Evolutionary conservation across 768 basidiomycete genomes (phyloP), one percentile per base, ranked within the genome.

Genomic region (Arthromyces matolae): DNA sequence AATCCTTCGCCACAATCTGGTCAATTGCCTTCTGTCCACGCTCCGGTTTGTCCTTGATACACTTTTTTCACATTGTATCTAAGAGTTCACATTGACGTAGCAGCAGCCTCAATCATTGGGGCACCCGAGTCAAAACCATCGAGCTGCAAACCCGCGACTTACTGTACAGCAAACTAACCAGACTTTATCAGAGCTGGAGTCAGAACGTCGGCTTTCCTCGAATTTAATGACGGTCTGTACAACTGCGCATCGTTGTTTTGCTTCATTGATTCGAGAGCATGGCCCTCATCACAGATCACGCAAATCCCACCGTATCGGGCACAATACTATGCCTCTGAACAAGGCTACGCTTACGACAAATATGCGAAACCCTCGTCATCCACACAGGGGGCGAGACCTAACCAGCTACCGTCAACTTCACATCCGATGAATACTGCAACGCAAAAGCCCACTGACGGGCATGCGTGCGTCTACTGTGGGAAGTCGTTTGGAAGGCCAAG

Each of bases 401-500:
- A 38, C 39, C 49, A 47, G 46, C 54, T 19, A 24, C 25, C 22
- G 31, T 29, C 44, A 10, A 25, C 44, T 45, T 28, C 47, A 20
- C 38, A 47, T 14, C 27, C 40, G 40, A 40, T 45, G 41, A 42
- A 38, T 42, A 29, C 27, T 33, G 42, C 33, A 3, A 32, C 34
- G 47, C 24, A 41, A 8, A 60, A 48, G 18, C 12, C 48, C 13
- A 29, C 39, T 7, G 59, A 60, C 4, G 59, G 59, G 8, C 59
- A 58, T 33, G 52, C 59, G 22, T 60, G 59, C 43, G 46, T 42
- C 20, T 58, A 52, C 44, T 60, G 59, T 34, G 59, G 59, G 6
- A 60, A 58, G 29, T 40, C 50, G 14, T 60, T 60, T 50, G 57
- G 54, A 27, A 52, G 59, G 41, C 59, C 59, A 38, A 60, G 59